Conservation (phyloP, 192 early-diverging fungal species). For the Podila clonocystis region DNA sequence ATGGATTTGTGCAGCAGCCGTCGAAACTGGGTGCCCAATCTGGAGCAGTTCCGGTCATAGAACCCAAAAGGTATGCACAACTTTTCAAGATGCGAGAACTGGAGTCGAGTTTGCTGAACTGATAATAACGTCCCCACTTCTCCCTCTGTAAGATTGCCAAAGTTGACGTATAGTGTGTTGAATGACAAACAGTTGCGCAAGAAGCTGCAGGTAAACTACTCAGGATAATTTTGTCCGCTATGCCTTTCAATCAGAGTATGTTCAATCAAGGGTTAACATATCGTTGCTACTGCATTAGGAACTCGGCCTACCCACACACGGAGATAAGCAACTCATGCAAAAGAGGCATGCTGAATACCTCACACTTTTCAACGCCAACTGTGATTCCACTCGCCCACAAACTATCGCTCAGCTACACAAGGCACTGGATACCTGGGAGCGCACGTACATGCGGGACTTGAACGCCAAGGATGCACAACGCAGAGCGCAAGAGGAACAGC, state of each 20-base stretch:
- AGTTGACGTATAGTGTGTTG: constrained; percentile 54
- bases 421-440: constrained; percentile 30
- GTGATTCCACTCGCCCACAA: constrained; percentile 48
- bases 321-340: constrained; percentile 48
- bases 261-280: no score
- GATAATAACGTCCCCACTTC: neutral
- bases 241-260: no score
- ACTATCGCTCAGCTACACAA: constrained; percentile 35
- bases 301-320: constrained; percentile 51
- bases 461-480: constrained; percentile 17
- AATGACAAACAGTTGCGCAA: constrained; percentile 52
- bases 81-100: neutral
- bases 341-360: constrained; percentile 58
- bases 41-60: neutral
- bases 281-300: constrained; percentile 19
- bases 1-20: neutral
- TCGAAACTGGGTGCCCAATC: neutral
- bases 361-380: constrained; percentile 56
- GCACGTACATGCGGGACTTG: constrained; percentile 22
- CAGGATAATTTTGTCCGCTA: no score
- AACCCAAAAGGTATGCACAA: constrained; percentile 21
- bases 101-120: neutral
- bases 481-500: constrained; percentile 16
- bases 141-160: constrained; percentile 48
- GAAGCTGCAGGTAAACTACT: constrained; percentile 47